These are phyloP conservation scores for Zygosaccharomyces bailii DNA, from an alignment of 805 yeast species.

Conservation along the genomic window DNA sequence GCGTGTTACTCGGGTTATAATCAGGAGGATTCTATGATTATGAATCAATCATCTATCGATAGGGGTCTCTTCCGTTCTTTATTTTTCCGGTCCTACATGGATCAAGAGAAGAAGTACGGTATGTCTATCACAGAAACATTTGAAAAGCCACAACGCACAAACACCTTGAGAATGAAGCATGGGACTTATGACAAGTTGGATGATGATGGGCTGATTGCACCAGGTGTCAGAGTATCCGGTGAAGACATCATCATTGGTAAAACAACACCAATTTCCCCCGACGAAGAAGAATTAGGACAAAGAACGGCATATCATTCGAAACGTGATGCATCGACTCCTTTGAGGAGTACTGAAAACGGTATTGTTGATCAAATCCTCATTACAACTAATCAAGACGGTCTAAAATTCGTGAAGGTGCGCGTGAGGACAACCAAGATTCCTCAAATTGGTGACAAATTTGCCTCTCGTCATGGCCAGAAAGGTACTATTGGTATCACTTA, in stretches of 20 bases:
- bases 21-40: conserved; percentile 99
- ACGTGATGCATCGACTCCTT: conserved; percentile 97
- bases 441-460: conserved; percentile 98
- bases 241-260: conserved; percentile 98
- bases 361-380: conserved; percentile 96
- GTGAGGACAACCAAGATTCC: conserved; percentile 99
- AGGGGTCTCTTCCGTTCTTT: conserved; percentile 93
- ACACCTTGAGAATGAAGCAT: conserved; percentile 91
- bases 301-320: conserved; percentile 97
- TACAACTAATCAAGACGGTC: conserved; percentile 97
- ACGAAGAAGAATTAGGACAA: conserved; percentile 97
- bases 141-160: conserved; percentile 93
- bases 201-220: conserved; percentile 96
- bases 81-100: conserved; percentile 97
- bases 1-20: conserved; percentile 97
- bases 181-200: conserved; percentile 98
- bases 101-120: conserved; percentile 96
- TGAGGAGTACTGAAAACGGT: conserved; percentile 95
- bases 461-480: conserved; percentile 99
- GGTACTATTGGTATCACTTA: conserved; percentile 99
- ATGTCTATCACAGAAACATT: conserved; percentile 97
- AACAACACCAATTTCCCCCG: conserved; percentile 99
- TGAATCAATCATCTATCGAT: conserved; percentile 97
- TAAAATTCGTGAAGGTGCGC: conserved; percentile 95
- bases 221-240: conserved; percentile 98